phyloP scores from a whole-genome alignment of 768 basidiomycete species.

The Ramaria sp. region DNA sequence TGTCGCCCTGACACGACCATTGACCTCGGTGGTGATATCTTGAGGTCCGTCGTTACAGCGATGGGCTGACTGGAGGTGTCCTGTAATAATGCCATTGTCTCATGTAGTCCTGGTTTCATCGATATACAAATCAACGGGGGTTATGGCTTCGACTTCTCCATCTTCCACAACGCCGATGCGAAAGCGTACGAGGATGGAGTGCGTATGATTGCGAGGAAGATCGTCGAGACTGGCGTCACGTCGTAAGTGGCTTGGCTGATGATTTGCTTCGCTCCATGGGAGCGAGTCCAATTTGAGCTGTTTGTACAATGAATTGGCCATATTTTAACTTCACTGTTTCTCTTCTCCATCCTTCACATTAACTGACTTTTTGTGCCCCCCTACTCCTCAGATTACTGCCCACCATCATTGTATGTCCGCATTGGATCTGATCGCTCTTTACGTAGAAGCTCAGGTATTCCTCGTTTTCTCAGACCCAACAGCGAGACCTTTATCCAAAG shows the following conservation, averaged over 20 bases:
- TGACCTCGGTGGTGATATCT: slow-evolving; percentile 66
- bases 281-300: no score
- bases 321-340: no score
- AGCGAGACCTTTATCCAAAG: slow-evolving; percentile 62
- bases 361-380: not conserved
- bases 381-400: slow-evolving; percentile 37
- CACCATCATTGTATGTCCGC: slow-evolving; percentile 53
- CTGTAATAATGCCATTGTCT: no score
- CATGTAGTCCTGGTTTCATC: slow-evolving; percentile 65
- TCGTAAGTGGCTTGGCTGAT: slow-evolving; percentile 41
- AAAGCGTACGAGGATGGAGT: slow-evolving; percentile 51
- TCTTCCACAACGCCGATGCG: slow-evolving; percentile 63
- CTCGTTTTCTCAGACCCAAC: slow-evolving; percentile 50
- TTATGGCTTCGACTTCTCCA: slow-evolving; percentile 80
- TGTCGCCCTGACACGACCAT: slow-evolving; percentile 53
- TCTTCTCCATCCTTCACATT: not conserved
- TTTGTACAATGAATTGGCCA: no score
- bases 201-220: slow-evolving; percentile 58
- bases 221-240: slow-evolving; percentile 83
- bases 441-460: not conserved
- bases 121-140: slow-evolving; percentile 90
- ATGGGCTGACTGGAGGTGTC: not conserved
- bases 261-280: no score
- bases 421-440: not conserved
- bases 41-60: slow-evolving; percentile 39